These are phyloP conservation scores for Diaporthe nobilis DNA, from an alignment of 2,329 filamentous ascomycete species.

Conservation along the genomic window DNA sequence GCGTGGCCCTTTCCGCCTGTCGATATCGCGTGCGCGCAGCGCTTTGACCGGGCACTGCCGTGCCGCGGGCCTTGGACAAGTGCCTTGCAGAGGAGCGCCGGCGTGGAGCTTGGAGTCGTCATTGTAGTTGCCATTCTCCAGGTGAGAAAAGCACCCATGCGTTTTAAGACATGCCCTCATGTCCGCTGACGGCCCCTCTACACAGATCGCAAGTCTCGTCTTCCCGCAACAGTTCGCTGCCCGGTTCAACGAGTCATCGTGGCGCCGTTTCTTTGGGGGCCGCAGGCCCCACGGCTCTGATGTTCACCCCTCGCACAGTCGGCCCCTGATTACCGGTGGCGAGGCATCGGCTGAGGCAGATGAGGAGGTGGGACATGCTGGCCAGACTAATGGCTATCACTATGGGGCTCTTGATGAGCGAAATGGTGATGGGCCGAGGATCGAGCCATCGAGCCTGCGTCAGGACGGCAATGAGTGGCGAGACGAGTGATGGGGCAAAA, in stretches of 20 bases:
- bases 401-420: slow-evolving; percentile 33
- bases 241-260: slow-evolving; percentile 3
- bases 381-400: background rate
- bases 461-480: slow-evolving; percentile 35
- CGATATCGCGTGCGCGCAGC: slow-evolving; percentile 57
- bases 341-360: slow-evolving; percentile 31
- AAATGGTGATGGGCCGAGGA: slow-evolving; percentile 9
- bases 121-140: slow-evolving; percentile 68
- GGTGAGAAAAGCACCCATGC: slow-evolving; percentile 51
- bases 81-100: slow-evolving; percentile 66
- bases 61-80: slow-evolving; percentile 71
- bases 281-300: background rate
- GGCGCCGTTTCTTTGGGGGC: slow-evolving; percentile 14
- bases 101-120: slow-evolving; percentile 68
- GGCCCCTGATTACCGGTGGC: slow-evolving; percentile 32
- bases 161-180: background rate
- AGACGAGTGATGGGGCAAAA: slow-evolving; percentile 1
- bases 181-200: background rate
- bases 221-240: slow-evolving; percentile 22
- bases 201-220: slow-evolving; percentile 30
- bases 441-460: slow-evolving; percentile 33
- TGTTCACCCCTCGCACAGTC: background rate
- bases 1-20: slow-evolving; percentile 71
- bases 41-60: slow-evolving; percentile 59
- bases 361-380: slow-evolving; percentile 23